These are phyloP conservation scores for Cyclotella distinguenda DNA, from an alignment of 108 stramenopile genomes.

Conservation along the genomic window DNA sequence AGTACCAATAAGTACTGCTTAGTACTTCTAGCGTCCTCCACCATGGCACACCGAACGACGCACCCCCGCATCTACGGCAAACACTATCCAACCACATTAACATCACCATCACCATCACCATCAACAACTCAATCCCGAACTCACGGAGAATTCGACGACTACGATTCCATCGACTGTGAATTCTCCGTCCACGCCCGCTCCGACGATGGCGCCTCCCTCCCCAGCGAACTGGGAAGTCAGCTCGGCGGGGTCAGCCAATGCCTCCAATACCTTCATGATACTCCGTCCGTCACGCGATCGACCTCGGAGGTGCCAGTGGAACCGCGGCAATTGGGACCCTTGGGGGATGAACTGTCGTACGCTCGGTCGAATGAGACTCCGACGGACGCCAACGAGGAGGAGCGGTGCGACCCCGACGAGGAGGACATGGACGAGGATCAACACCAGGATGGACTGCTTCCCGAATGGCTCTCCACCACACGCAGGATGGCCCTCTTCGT, in stretches of 20 bases:
- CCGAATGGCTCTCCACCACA: slow-evolving; percentile 12
- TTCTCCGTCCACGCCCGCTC: slow-evolving; percentile 5
- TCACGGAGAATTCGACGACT: slow-evolving; percentile 21
- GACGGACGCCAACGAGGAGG: background rate
- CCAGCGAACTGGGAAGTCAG: background rate
- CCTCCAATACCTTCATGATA: background rate
- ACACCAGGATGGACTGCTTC: background rate
- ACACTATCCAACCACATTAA: background rate
- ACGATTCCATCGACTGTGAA: slow-evolving; percentile 24
- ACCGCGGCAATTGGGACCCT: slow-evolving; percentile 11
- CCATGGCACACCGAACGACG: too few relatives aligned
- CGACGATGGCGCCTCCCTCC: background rate
- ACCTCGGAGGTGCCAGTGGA: background rate
- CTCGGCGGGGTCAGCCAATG: slow-evolving; percentile 1
- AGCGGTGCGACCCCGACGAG: background rate
- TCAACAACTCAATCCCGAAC: background rate
- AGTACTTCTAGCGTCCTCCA: too few relatives aligned
- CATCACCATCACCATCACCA: background rate
- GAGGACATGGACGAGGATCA: slow-evolving; percentile 5
- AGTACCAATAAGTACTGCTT: too few relatives aligned
- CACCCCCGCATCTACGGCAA: too few relatives aligned
- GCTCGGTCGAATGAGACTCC: background rate
- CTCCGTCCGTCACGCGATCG: background rate
- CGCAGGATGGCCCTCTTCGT: slow-evolving; percentile 5
- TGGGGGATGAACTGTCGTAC: slow-evolving; percentile 34